Percentiles rank a stretch among this genome's conserved stretches.
phyloP scores from a whole-genome alignment of 176 grass and related monocot genomes.

The Hordeum marinum region DNA sequence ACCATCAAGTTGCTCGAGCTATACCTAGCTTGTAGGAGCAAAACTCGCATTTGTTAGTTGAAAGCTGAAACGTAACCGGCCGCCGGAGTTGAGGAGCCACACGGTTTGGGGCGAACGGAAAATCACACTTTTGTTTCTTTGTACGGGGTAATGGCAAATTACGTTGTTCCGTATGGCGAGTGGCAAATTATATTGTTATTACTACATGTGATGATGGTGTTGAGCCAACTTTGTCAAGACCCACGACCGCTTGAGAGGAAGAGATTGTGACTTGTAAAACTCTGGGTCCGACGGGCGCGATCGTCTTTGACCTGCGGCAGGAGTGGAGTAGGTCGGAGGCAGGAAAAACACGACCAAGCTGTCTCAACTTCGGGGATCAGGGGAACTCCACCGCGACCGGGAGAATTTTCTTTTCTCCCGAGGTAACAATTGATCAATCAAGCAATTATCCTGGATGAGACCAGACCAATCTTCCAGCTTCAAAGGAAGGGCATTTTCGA shows the following conservation, averaged over 20 bases:
- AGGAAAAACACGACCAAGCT: not conserved
- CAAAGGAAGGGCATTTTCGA: not conserved
- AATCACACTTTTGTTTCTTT: too few relatives aligned
- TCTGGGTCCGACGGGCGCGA: not conserved
- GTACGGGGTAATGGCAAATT: too few relatives aligned
- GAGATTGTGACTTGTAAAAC: slow-evolving; percentile 27
- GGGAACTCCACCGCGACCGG: not conserved
- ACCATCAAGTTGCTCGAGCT: not conserved
- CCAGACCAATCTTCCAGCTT: not conserved
- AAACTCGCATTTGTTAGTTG: not conserved
- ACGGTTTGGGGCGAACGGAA: not conserved
- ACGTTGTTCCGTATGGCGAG: too few relatives aligned
- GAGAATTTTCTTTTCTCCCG: slow-evolving; percentile 2
- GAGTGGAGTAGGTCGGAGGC: not conserved
- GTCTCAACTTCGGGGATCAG: not conserved
- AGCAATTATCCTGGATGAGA: not conserved
- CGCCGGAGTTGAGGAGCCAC: not conserved
- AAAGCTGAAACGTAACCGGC: not conserved
- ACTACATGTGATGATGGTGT: not conserved
- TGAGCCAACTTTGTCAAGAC: not conserved
- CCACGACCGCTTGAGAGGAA: slow-evolving; percentile 6
- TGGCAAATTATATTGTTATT: too few relatives aligned
- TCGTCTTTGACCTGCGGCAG: not conserved
- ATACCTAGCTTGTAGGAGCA: not conserved
- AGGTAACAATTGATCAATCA: not conserved